Evolutionary conservation across 345 rosid genomes (phyloP), one percentile per base, ranked within the genome.

Genomic region (Salix purpurea): DNA sequence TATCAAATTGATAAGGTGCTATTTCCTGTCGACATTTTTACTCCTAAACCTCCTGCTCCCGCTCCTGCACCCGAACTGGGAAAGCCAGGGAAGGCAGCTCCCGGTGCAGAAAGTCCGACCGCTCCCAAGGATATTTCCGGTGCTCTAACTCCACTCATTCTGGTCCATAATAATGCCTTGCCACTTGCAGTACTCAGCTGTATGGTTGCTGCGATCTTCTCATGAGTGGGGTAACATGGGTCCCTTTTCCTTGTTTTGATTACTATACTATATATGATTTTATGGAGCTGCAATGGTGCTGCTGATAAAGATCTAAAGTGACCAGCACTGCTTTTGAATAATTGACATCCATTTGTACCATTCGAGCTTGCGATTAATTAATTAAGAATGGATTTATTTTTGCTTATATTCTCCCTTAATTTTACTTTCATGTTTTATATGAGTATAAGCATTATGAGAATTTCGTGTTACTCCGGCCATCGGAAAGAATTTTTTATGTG

Each of bases 1-100:
- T 86, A 81, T 42, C 85, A 84, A 75, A 81, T 86, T 42, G 85
- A 84, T 73, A 77, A 80, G 71, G 87, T 86, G 30, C 82, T 86
- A 2, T 86, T 77, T 15, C 89, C 85, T 14, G 15, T 74, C 26
- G 79, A 79, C 70, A 40, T 86, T 37, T 84, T 86, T 21, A 13
- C 77, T n/a, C 77, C 84, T 2, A 74, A 74, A 54, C 80, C 86
- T 16, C 77, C 79, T 2, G 30, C 80, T 21, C 80, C 77, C 16
- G 82, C 77, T 0, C 83, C 78, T 52, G 80, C 81, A 0, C 75
- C 85, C 1, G 71, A 60, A 0, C 67, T 9, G 64, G 64, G 64
- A 34, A 68, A 69, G 42, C 16, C 68, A 26, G 73, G 65, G 71
- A 68, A 78, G 40, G 62, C 76, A 26, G 67, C 58, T 18, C 30